A percentile compares a stretch with the other conserved stretches of the same genome.
Conservation (phyloP, 1,139 yeast genomes). For the Nematodospora anomalae region DNA sequence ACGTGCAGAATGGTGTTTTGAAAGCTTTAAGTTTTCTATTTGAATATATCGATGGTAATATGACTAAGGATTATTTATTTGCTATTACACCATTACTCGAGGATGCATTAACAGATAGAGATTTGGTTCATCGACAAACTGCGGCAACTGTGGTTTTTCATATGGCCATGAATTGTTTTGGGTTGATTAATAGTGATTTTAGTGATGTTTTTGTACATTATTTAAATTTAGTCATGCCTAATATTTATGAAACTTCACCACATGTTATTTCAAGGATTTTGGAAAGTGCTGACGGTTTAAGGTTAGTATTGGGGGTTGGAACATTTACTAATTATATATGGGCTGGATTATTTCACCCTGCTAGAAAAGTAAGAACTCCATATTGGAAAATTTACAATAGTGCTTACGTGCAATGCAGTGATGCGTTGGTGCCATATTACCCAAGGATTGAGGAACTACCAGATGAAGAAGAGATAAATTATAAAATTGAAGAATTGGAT, state of each 20-base stretch:
- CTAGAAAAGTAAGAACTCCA: slow-evolving; percentile 77
- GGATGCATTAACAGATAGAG: slow-evolving; percentile 90
- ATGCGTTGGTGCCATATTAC: slow-evolving; percentile 79
- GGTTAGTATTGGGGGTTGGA: slow-evolving; percentile 77
- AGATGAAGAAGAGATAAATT: slow-evolving; percentile 18
- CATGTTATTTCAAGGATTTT: slow-evolving; percentile 84
- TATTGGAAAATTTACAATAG: slow-evolving; percentile 85
- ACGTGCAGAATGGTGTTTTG: slow-evolving; percentile 93
- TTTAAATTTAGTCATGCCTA: slow-evolving; percentile 76
- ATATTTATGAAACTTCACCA: slow-evolving; percentile 89
- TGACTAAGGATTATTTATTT: slow-evolving; percentile 80
- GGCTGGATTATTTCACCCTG: slow-evolving; percentile 93
- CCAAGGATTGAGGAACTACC: slow-evolving; percentile 54
- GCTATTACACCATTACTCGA: slow-evolving; percentile 80
- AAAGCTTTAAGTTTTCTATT: slow-evolving; percentile 92
- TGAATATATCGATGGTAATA: slow-evolving; percentile 78
- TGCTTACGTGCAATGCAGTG: slow-evolving; percentile 73
- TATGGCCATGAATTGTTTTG: slow-evolving; percentile 76
- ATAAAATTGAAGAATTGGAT: slow-evolving; percentile 40
- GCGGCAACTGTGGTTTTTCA: slow-evolving; percentile 89
- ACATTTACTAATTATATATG: slow-evolving; percentile 71
- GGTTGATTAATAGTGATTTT: slow-evolving; percentile 73
- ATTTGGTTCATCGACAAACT: slow-evolving; percentile 91
- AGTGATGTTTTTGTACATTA: slow-evolving; percentile 62
- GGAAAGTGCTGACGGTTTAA: slow-evolving; percentile 77